Evolutionary conservation across 768 basidiomycete species (phyloP), one percentile per base, ranked within the genome.

Genomic region (Rubroboletus satanas): DNA sequence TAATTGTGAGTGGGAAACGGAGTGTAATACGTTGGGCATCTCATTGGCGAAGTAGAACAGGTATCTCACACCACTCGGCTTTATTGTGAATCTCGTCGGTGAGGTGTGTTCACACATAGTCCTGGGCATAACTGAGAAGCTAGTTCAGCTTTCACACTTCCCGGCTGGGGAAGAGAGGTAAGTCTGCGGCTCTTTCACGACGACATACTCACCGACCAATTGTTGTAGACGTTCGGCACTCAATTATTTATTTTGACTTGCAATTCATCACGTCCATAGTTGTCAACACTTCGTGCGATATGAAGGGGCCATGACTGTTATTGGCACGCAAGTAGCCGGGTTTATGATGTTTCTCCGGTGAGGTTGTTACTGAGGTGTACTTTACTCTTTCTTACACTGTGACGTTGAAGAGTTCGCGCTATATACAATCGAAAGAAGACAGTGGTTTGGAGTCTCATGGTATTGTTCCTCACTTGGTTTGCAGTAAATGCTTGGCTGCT

Each of bases 1-100:
- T 75, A 15, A 21, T 77, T 33, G 76, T 76, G 59, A 45, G 74
- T 56, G 2, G 8, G 41, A 38, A 39, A 21, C 17, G 4, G 17
- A 14, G 5, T 33, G 38, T 44, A 10, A 32, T 21, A 33, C 31
- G 7, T 53, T 36, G 15, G 9, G 7, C 7, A 21, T 45, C 33
- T 49, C 44, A 56, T n/a, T 1, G 8, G 36, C 5, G 14, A 37
- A 33, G 39, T 49, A 86, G 83, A 86, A 85, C 60, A 79, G 84
- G 26, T 87, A 87, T 60, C 67, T 85, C 18, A 84, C 81, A 0
- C 84, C 84, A 0, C 68, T 85, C 3, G 82, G 80, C 1, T 86
- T 87, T 62, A 77, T 84, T 17, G 64, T 85, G 43, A 84, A 85
- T 54, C 62, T 84, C 0, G 59, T 68, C 9, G 80, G 65, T 66